A percentile compares a stretch with the other conserved stretches of the same genome.
These are phyloP conservation scores for Microascus cirrosus DNA, from an alignment of 2,329 filamentous ascomycete genomes.

Conservation along the genomic window DNA sequence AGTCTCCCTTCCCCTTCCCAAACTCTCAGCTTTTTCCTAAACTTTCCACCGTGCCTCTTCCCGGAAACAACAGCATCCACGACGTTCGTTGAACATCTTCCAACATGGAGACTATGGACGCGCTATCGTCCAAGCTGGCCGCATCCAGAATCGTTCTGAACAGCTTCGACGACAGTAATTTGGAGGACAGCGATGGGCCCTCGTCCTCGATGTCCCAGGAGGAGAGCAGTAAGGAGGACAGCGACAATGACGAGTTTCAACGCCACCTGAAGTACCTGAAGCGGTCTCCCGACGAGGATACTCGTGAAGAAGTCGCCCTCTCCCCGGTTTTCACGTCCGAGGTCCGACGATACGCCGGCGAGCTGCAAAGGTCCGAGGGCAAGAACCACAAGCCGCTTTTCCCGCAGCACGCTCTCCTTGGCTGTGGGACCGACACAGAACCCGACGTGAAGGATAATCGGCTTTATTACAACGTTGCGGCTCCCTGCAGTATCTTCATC, in stretches of 20 bases:
- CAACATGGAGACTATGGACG: not conserved
- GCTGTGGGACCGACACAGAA: not conserved
- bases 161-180: not conserved
- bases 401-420: not conserved
- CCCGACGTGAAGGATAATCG: constrained; percentile 12
- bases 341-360: not conserved
- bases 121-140: not conserved
- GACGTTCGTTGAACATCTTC: not conserved
- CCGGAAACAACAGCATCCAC: not conserved
- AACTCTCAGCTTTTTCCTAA: too few relatives aligned
- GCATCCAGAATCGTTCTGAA: not conserved
- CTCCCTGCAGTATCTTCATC: constrained; percentile 49
- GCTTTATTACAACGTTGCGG: constrained; percentile 32
- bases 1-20: too few relatives aligned
- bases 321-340: not conserved
- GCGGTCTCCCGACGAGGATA: not conserved
- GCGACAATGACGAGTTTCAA: not conserved
- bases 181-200: not conserved
- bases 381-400: not conserved
- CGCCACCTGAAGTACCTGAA: not conserved
- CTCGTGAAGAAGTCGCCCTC: not conserved
- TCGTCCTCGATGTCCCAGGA: not conserved
- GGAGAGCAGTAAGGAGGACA: not conserved
- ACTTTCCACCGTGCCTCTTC: not conserved
- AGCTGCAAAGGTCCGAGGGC: not conserved